Evolutionary conservation across 768 basidiomycete genomes (phyloP).

Genomic region (Boletus coccyginus): DNA sequence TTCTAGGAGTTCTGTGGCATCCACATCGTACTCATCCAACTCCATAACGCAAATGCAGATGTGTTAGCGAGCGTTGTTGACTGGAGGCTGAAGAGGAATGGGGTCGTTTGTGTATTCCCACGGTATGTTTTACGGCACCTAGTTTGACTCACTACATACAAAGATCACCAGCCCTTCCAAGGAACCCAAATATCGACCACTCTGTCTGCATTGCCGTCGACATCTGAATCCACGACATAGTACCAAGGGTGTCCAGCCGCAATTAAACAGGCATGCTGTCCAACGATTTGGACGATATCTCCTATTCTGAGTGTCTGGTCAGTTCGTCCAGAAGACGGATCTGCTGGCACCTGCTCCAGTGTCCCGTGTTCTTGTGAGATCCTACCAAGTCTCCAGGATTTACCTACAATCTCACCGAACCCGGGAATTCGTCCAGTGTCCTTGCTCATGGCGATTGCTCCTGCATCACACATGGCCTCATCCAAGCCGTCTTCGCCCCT

Average conservation of each 20-base stretch:
- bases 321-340: slow-evolving; percentile 7
- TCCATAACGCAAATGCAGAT: slow-evolving; percentile 43
- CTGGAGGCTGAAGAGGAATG: background rate
- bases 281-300: slow-evolving; percentile 66
- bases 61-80: background rate
- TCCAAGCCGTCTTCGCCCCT: slow-evolving; percentile 59
- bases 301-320: slow-evolving; percentile 47
- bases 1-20: slow-evolving; percentile 90
- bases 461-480: slow-evolving; percentile 82
- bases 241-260: slow-evolving; percentile 81
- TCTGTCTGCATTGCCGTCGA: slow-evolving; percentile 41
- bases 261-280: slow-evolving; percentile 85
- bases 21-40: slow-evolving; percentile 65
- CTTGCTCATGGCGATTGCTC: slow-evolving; percentile 84
- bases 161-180: slow-evolving; percentile 81
- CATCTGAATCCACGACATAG: slow-evolving; percentile 72
- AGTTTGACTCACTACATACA: background rate
- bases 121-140: slow-evolving; percentile 5
- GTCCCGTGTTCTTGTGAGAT: slow-evolving; percentile 82
- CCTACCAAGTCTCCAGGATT: slow-evolving; percentile 59
- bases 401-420: slow-evolving; percentile 70
- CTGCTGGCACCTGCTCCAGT: slow-evolving; percentile 39
- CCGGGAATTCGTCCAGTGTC: slow-evolving; percentile 73
- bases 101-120: slow-evolving; percentile 18
- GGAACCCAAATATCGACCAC: slow-evolving; percentile 85